A percentile compares a stretch with the other conserved stretches of the same genome.
Evolutionary conservation across 2,329 filamentous ascomycete genomes (phyloP).

Genomic region (Botrytis deweyae): DNA sequence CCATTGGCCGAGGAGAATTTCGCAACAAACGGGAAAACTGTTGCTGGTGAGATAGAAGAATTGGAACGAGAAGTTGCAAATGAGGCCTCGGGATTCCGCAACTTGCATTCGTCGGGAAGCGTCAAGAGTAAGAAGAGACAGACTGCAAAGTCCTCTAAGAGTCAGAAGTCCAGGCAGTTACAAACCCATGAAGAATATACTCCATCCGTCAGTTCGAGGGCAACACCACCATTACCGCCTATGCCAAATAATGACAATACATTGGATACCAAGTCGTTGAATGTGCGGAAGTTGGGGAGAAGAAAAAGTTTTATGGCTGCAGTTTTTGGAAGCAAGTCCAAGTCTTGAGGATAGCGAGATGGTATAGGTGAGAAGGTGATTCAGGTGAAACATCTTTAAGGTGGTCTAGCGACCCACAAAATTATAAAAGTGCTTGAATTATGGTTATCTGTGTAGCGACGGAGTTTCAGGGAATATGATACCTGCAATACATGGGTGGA

Average conservation of each 20-base stretch:
- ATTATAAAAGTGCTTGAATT: conserved; percentile 6
- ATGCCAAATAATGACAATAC: conserved; percentile 29
- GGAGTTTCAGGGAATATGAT: conserved; percentile 21
- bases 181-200: conserved; percentile 34
- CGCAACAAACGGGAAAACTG: conserved; percentile 68
- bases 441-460: conserved; percentile 20
- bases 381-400: neutral
- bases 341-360: neutral
- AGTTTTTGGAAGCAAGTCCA: conserved; percentile 42
- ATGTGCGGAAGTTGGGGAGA: conserved; percentile 40
- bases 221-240: conserved; percentile 31
- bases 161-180: conserved; percentile 30
- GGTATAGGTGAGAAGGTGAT: neutral
- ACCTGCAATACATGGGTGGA: neutral
- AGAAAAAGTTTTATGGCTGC: conserved; percentile 50
- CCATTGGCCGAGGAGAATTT: conserved; percentile 69
- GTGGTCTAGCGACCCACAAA: neutral
- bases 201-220: conserved; percentile 24
- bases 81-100: conserved; percentile 24
- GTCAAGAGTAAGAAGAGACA: conserved; percentile 39
- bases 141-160: conserved; percentile 42
- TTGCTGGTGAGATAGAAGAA: conserved; percentile 65
- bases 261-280: conserved; percentile 32
- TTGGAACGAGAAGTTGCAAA: conserved; percentile 30
- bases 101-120: conserved; percentile 27